Base-by-base conservation (phyloP, 192 early-diverging fungal species). In the Coemansia sp. region DNA sequence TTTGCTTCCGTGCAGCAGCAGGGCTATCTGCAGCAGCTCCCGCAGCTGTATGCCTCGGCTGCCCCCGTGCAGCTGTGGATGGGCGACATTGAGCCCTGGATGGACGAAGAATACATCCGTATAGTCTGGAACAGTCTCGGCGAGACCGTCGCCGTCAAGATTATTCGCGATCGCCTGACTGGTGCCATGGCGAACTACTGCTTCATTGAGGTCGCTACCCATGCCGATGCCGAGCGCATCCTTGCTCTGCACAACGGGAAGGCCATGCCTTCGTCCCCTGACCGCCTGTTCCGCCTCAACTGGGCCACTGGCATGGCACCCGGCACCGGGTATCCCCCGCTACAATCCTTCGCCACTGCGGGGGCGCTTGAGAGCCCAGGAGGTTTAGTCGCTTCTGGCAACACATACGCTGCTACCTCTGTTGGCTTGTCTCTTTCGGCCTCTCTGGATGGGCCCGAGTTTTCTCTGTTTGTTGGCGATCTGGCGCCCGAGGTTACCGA, bases 41-140 rank as follows among this genome's bases (percentile, higher is more conserved):
- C 31, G 55, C 63, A 29, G 59, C 62, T 36, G 38, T 47, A 38
- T 29, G 69, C 46, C 16, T 59, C 69, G 34, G 27, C 38, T n/a
- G 65, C 57, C 15, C 68, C 75, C 18, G 72, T 66, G 38, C 81
- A 84, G 82, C 79, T 86, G 67, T 86, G 94, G 94, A 96, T 96
- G 94, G 95, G 95, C 52, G 96, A 97, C 71, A 88, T 99, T 22
- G 97, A 99, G 71, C 88, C 93, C 6, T 98, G 97, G 96, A 98
- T 98, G 97, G 96, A 96, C 74, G 96, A 99, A 72, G 92, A 89
- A 61, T 96, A 89, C 80, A 90, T 99, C 64, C 86, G 92, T 16
- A 87, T 90, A 72, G 71, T 94, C 18, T 99, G 97, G 97, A 93
- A 89, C 41, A 79, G 76, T 61, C 71, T 94, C 34, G 95, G 94